Evolutionary conservation across 768 basidiomycete species (phyloP), one percentile per base, ranked within the genome.

Genomic region (Daedaleopsis nitida): DNA sequence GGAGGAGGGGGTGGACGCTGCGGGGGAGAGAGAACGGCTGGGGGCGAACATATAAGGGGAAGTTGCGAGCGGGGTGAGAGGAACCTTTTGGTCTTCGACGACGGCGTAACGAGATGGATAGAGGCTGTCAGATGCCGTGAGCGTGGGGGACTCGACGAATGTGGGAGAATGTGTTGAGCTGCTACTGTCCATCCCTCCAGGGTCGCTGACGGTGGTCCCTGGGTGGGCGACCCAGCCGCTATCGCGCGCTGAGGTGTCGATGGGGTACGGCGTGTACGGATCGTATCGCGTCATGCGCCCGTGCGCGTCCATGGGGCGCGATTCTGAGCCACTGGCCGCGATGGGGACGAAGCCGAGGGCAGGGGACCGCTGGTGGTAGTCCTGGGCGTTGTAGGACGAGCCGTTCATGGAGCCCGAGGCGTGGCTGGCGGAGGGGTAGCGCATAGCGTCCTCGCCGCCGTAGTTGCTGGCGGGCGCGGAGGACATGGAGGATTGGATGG

Each of bases 21-120:
- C 80, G 42, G 89, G 88, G 8, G 90, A 91, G 65, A 89, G 80
- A 17, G 90, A 89, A 52, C 90, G 86, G 71, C 87, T 90, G 60
- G 77, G 78, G 14, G 86, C 77, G 71, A 86, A 87, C 55, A 84
- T 77, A 69, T 89, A 87, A 14, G 84, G 80, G 27, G 68, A 65
- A 23, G 80, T 72, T 62, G 86, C 82, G 62, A 88, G 71, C 63
- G 74, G 77, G 64, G 77, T 80, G 58, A 86, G 64, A 44, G 79
- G 67, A 24, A 80, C 67, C 69, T 88, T 88, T 66, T 84, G 81
- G 56, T 88, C 87, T 44, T 87, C 87, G 24, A 71, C 72, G 56
- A 64, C 65, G 23, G 76, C 72, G 62, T 77, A 79, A 54, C 83
- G 79, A 57, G 74, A 67, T 24, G 78, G 70, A 69, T 82, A 85